Evolutionary conservation across 768 basidiomycete species (phyloP).

Genomic region (Sporobolomyces phaffii): DNA sequence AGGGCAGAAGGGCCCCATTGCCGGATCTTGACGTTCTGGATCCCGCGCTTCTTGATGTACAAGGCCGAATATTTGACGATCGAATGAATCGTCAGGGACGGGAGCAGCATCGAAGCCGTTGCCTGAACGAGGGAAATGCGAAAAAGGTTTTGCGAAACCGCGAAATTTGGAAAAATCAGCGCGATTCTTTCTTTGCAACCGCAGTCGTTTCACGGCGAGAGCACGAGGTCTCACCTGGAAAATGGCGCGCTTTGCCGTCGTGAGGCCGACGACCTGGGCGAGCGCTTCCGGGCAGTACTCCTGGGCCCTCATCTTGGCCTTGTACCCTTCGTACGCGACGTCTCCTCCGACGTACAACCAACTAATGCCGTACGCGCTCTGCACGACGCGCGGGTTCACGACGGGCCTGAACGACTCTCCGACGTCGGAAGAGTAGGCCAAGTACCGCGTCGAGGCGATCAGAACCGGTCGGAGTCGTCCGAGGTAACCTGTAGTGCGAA

Average conservation of each 20-base stretch:
- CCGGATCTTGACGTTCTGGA: constrained; percentile 47
- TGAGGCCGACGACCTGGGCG: constrained; percentile 21
- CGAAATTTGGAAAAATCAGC: too few relatives aligned
- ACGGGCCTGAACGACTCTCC: constrained; percentile 79
- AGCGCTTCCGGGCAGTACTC: constrained; percentile 23
- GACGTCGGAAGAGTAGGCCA: constrained; percentile 78
- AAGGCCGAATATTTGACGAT: constrained; percentile 66
- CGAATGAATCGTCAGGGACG: constrained; percentile 67
- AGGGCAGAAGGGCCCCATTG: constrained; percentile 20
- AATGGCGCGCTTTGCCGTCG: constrained; percentile 58
- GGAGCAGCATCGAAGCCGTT: constrained; percentile 67
- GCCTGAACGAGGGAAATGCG: constrained; percentile 46
- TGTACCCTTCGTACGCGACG: constrained; percentile 74
- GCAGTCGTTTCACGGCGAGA: too few relatives aligned
- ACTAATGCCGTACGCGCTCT: constrained; percentile 71
- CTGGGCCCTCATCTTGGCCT: constrained; percentile 55
- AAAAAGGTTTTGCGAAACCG: too few relatives aligned
- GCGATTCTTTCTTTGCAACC: too few relatives aligned
- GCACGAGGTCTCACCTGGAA: constrained; percentile 18
- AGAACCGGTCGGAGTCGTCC: constrained; percentile 70
- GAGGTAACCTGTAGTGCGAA: constrained; percentile 58
- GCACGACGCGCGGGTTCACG: constrained; percentile 64
- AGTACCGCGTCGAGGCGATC: constrained; percentile 62
- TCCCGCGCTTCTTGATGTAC: constrained; percentile 53
- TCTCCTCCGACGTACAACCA: constrained; percentile 75